These are phyloP conservation scores for Magnusiomyces ingens DNA, from an alignment of 1,139 yeast genomes.

Conservation along the genomic window DNA sequence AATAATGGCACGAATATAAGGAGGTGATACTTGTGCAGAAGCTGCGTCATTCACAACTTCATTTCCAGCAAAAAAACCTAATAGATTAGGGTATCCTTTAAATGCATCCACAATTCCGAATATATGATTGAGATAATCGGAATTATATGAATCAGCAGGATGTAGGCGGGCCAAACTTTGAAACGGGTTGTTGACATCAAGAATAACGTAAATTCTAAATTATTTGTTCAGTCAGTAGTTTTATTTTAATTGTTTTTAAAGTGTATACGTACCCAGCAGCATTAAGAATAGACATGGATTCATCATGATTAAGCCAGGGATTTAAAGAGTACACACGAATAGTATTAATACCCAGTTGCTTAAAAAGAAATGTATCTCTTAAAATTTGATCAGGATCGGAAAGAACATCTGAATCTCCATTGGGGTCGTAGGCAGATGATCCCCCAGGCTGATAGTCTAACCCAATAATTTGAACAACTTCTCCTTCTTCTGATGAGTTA, in stretches of 20 bases:
- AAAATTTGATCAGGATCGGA: conserved; percentile 62
- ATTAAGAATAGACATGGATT: conserved; percentile 86
- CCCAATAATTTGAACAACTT: conserved; percentile 49
- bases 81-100: conserved; percentile 74
- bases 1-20: conserved; percentile 66
- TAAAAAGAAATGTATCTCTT: conserved; percentile 74
- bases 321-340: conserved; percentile 75
- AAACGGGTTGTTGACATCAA: conserved; percentile 88
- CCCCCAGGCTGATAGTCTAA: conserved; percentile 74
- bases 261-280: conserved; percentile 51
- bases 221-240: too few relatives aligned
- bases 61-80: conserved; percentile 93
- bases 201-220: conserved; percentile 57
- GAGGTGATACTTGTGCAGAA: conserved; percentile 48
- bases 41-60: conserved; percentile 76
- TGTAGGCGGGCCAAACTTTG: conserved; percentile 82
- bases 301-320: conserved; percentile 76
- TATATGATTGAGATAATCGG: conserved; percentile 62
- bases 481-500: conserved; percentile 38
- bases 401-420: conserved; percentile 55
- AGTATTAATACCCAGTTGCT: conserved; percentile 74
- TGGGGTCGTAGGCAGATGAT: conserved; percentile 47
- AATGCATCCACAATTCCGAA: conserved; percentile 79
- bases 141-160: conserved; percentile 79
- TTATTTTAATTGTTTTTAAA: too few relatives aligned